Conservation (phyloP, 148 eudicot genomes). For the Rhododendron henanense region DNA sequence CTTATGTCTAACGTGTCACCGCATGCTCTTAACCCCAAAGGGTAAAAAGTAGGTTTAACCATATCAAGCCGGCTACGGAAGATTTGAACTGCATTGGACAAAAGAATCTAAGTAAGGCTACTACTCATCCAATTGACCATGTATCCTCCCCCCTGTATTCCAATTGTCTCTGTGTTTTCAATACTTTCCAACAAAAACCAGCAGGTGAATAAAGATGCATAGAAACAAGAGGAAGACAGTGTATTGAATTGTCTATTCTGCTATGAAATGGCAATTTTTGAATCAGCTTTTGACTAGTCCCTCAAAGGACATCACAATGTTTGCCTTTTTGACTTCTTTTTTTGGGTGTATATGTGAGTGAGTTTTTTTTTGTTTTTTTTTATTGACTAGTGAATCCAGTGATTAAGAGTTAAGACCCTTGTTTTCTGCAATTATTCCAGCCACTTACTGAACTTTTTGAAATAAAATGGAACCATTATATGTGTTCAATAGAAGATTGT, state of each 20-base stretch:
- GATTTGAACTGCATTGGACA: not conserved
- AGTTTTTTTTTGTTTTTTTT: not conserved
- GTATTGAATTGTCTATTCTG: not conserved
- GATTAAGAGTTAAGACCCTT: conserved; percentile 7
- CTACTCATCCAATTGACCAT: not conserved
- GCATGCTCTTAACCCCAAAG: not conserved
- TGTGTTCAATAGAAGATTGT: not conserved
- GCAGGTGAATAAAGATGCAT: not conserved
- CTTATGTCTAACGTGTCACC: not conserved
- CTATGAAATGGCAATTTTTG: not conserved
- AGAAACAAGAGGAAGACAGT: not conserved
- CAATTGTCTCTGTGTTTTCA: not conserved
- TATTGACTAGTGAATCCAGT: not conserved
- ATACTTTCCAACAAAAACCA: not conserved
- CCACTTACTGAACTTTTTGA: not conserved
- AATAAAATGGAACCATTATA: not conserved
- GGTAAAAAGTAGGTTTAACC: not conserved
- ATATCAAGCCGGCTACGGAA: too few relatives aligned
- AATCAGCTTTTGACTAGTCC: conserved; percentile 1
- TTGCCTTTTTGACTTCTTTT: not conserved
- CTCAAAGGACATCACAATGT: not conserved
- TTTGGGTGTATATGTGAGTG: not conserved
- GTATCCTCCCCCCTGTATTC: not conserved
- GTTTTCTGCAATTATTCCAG: conserved; percentile 9
- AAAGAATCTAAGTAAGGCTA: not conserved